Conservation (phyloP, 768 basidiomycete genomes). For the Hortiboletus flavorubellus region DNA sequence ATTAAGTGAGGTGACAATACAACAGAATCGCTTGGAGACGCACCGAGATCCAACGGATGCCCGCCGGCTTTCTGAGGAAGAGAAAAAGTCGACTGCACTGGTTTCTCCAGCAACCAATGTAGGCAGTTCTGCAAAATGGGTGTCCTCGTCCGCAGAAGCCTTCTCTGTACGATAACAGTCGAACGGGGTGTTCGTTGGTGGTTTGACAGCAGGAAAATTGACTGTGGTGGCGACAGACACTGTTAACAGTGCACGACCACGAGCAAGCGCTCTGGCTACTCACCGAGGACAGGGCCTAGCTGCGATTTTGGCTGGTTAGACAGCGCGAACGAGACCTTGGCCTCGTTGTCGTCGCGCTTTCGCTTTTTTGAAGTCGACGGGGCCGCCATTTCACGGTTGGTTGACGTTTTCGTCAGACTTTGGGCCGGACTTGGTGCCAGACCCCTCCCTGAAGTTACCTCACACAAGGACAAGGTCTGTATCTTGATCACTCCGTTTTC, state of each 20-base stretch:
- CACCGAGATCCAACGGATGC: constrained; percentile 68
- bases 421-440: background rate
- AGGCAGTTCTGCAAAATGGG: constrained; percentile 30
- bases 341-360: constrained; percentile 41
- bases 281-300: constrained; percentile 54
- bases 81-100: constrained; percentile 77
- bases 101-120: constrained; percentile 76
- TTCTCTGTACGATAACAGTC: constrained; percentile 49
- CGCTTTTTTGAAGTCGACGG: constrained; percentile 42
- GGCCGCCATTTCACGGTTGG: constrained; percentile 20
- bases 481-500: background rate
- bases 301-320: constrained; percentile 34
- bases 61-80: constrained; percentile 50
- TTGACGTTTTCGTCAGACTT: constrained; percentile 13
- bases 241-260: constrained; percentile 25
- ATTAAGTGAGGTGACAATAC: background rate
- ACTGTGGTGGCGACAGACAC: constrained; percentile 35
- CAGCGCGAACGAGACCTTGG: constrained; percentile 36
- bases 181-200: constrained; percentile 59
- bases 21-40: constrained; percentile 23
- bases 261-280: constrained; percentile 21
- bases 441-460: constrained; percentile 10
- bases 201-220: constrained; percentile 62
- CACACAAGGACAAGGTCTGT: constrained; percentile 25
- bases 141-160: constrained; percentile 23